Percentiles rank a stretch among this genome's conserved stretches.
phyloP scores from a whole-genome alignment of 2,329 filamentous ascomycete species.

The Fusarium palustre region DNA sequence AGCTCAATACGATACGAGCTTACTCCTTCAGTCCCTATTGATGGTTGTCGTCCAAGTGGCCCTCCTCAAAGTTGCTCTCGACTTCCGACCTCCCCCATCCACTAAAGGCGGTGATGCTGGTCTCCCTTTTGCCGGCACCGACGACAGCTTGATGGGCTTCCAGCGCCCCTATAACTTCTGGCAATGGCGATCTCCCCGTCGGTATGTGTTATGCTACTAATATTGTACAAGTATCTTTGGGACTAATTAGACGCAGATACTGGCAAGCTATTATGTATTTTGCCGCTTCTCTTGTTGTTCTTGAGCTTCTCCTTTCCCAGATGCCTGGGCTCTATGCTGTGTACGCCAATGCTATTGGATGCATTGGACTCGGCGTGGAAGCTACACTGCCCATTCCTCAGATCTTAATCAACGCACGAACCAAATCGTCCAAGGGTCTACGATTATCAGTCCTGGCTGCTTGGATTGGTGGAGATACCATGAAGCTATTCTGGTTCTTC shows the following conservation, averaged over 20 bases:
- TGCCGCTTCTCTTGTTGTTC: constrained; percentile 67
- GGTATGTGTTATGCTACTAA: constrained; percentile 58
- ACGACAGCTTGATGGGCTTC: constrained; percentile 53
- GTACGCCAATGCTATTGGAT: constrained; percentile 77
- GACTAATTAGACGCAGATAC: constrained; percentile 63
- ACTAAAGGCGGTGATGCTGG: constrained; percentile 70
- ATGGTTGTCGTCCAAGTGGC: constrained; percentile 73
- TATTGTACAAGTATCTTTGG: background rate
- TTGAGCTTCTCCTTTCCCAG: constrained; percentile 75
- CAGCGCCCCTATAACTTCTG: constrained; percentile 81
- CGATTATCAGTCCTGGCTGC: constrained; percentile 79
- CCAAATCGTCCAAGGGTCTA: constrained; percentile 80
- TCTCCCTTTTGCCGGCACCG: constrained; percentile 69
- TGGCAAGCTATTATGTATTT: constrained; percentile 83
- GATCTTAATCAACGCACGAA: constrained; percentile 75
- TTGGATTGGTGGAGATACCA: constrained; percentile 83
- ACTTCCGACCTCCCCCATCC: constrained; percentile 71
- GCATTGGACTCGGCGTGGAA: constrained; percentile 81
- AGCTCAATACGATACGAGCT: constrained; percentile 71
- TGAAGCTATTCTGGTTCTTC: constrained; percentile 92
- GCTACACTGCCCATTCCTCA: constrained; percentile 86
- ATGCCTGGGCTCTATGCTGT: constrained; percentile 67
- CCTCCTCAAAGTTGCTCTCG: constrained; percentile 75
- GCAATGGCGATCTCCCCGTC: constrained; percentile 81
- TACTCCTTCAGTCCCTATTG: constrained; percentile 73